Base-by-base conservation (phyloP, 192 early-diverging fungal genomes). In the Gaertneriomyces semiglobifer region DNA sequence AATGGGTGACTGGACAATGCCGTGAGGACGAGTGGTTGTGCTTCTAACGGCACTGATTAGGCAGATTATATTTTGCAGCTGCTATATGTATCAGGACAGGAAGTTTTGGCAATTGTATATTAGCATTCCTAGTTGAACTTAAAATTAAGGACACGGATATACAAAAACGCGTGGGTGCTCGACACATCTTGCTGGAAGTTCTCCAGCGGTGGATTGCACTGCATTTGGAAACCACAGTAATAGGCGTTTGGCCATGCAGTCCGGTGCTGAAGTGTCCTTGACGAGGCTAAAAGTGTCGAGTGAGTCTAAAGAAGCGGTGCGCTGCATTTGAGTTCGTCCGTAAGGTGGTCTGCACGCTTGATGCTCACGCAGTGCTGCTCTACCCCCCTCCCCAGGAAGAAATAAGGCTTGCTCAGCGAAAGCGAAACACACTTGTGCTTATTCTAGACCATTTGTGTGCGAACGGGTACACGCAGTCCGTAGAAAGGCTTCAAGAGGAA, bases 381-480 rank as follows among this genome's bases (percentile, higher is more conserved):
- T 25, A 16, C 1, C 48, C n/a, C 1, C 48, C n/a, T 43, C n/a
- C 45, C 25, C 18, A 77, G 70, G 77, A 79, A 58, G 70, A 71
- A 38, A 51, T 66, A 19, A 54, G 71, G 10, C 38, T 44, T 5
- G 72, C 79, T 44, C 60, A 76, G 55, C 58, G 78, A 6, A 77
- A 78, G 65, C 50, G 64, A 18, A 77, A 74, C 53, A 19, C 74
- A 8, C 60, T 82, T 52, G 76, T 79, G 8, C 59, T 83, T 3
- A 83, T 83, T 19, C 62, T 83, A 62, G 48, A 70, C 16, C 74
- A 79, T 77, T 65, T 83, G 25, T 59, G 75, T 44, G 20, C 60
- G 3, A 62, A 75, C 51, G 78, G 81, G 14, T 82, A 82, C 46
- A 47, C 52, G 4, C 70, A 79, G 25, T 58, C 77, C 0, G 66